Percentiles rank a stretch among this genome's conserved stretches.
Evolutionary conservation across 2,329 filamentous ascomycete genomes (phyloP).

Genomic region (Parastagonospora nodorum): DNA sequence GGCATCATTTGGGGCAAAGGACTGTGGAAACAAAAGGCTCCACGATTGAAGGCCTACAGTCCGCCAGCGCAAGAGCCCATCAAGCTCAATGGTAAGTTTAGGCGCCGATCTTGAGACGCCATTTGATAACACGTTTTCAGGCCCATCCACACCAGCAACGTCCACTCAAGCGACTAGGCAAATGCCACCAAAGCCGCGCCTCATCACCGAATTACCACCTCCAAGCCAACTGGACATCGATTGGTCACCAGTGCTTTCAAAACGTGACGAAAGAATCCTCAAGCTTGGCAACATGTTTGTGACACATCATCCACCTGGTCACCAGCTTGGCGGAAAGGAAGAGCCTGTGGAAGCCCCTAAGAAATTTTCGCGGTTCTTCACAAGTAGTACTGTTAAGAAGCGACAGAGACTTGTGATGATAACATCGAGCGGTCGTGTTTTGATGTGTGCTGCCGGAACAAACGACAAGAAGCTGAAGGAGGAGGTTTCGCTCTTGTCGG

Average conservation of each 20-base stretch:
- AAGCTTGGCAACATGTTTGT: slow-evolving; percentile 93
- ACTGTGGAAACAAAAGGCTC: slow-evolving; percentile 89
- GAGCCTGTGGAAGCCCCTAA: slow-evolving; percentile 69
- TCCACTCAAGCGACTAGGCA: slow-evolving; percentile 24
- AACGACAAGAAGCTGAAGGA: slow-evolving; percentile 96
- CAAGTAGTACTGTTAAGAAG: slow-evolving; percentile 88
- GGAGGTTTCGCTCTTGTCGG: slow-evolving; percentile 80
- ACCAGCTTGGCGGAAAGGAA: slow-evolving; percentile 73
- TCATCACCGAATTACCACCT: slow-evolving; percentile 95
- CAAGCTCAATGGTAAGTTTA: slow-evolving; percentile 50
- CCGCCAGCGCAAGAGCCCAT: slow-evolving; percentile 75
- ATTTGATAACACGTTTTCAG: slow-evolving; percentile 29
- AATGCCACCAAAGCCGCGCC: slow-evolving; percentile 64
- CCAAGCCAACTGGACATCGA: slow-evolving; percentile 97
- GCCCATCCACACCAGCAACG: slow-evolving; percentile 34
- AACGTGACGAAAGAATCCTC: slow-evolving; percentile 89
- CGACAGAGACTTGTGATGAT: slow-evolving; percentile 92
- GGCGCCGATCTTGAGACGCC: slow-evolving; percentile 4
- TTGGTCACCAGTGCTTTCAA: slow-evolving; percentile 94
- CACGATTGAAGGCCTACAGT: slow-evolving; percentile 81
- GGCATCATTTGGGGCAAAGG: slow-evolving; percentile 81
- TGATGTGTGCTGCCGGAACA: slow-evolving; percentile 87
- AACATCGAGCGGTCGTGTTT: slow-evolving; percentile 86
- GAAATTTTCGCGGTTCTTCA: slow-evolving; percentile 93
- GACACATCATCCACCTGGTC: slow-evolving; percentile 74